Conservation (phyloP, 768 basidiomycete species). For the Neoboletus brunneissimus region DNA sequence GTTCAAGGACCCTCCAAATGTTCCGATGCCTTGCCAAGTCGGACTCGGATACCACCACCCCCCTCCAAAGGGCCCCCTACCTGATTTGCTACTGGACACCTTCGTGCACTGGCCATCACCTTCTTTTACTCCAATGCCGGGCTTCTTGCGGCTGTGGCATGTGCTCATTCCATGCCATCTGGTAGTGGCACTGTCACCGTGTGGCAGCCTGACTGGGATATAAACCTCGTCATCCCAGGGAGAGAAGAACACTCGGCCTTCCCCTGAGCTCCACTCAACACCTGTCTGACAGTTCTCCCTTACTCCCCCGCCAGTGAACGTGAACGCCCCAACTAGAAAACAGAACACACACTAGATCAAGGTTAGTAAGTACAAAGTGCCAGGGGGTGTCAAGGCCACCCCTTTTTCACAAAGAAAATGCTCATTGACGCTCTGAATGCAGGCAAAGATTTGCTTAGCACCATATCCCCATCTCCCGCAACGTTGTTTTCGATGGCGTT, state of each 20-base stretch:
- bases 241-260: conserved; percentile 1
- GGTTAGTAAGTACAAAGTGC: background rate
- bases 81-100: conserved; percentile 11
- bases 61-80: background rate
- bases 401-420: background rate
- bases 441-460: background rate
- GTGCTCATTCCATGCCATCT: conserved; percentile 22
- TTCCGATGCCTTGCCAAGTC: background rate
- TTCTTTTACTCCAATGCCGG: conserved; percentile 13
- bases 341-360: background rate
- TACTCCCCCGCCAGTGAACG: background rate
- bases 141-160: conserved; percentile 27
- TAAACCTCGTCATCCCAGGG: conserved; percentile 7
- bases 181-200: conserved; percentile 27
- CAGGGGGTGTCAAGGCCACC: background rate
- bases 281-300: conserved; percentile 5
- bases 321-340: background rate
- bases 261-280: conserved; percentile 10
- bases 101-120: conserved; percentile 3
- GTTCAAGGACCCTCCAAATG: conserved; percentile 5
- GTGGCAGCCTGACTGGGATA: conserved; percentile 24
- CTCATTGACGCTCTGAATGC: background rate
- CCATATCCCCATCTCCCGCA: background rate
- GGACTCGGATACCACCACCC: background rate
- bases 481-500: conserved; percentile 15